Conservation (phyloP, 2,329 filamentous ascomycete genomes). For the Cordyceps militaris region DNA sequence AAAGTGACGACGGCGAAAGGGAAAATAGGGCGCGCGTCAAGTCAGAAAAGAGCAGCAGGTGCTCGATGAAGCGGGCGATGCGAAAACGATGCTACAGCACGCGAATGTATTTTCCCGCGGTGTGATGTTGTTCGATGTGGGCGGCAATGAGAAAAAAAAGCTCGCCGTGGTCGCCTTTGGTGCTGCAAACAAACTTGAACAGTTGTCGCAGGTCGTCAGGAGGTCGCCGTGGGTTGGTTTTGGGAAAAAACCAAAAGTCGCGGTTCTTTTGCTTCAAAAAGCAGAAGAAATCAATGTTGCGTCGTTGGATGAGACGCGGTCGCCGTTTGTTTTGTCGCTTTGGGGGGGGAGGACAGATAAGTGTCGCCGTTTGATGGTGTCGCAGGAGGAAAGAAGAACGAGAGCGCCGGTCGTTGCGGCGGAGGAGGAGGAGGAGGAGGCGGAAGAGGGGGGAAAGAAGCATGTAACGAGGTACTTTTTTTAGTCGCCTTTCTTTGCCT, state of each 20-base stretch:
- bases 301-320: slow-evolving; percentile 1
- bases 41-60: not conserved
- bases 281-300: not conserved
- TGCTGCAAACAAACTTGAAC: not conserved
- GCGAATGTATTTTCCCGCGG: not conserved
- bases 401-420: not conserved
- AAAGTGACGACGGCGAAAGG: slow-evolving; percentile 1
- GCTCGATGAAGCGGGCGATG: not conserved
- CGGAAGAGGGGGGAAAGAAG: not conserved
- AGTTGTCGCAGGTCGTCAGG: not conserved
- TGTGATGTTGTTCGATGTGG: not conserved
- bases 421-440: not conserved
- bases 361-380: slow-evolving; percentile 5
- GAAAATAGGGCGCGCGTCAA: not conserved
- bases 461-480: slow-evolving; percentile 3
- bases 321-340: slow-evolving; percentile 2
- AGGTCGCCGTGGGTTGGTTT: not conserved
- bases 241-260: not conserved
- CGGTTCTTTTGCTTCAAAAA: not conserved
- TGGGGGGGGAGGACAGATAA: not conserved
- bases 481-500: not conserved
- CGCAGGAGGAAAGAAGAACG: slow-evolving; percentile 7
- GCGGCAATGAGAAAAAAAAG: not conserved
- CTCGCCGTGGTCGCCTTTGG: slow-evolving; percentile 1
- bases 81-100: not conserved